Conservation (phyloP, 2,329 filamentous ascomycete species). For the Aspergillus versicolor region DNA sequence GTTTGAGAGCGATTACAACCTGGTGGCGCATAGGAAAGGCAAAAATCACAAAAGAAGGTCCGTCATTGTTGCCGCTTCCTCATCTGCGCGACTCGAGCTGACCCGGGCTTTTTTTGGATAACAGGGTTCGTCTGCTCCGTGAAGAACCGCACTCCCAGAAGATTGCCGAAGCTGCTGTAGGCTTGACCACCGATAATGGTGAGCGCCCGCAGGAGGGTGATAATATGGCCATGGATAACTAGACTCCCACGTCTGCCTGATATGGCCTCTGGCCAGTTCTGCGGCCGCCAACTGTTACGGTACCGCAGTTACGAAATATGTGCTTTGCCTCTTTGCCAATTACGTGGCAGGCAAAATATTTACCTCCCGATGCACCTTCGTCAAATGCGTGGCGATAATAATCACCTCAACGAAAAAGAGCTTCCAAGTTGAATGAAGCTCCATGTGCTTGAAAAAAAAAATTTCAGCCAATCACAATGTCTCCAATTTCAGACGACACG, state of each 20-base stretch:
- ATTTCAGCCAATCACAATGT: slow-evolving; percentile 20
- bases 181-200: slow-evolving; percentile 70
- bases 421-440: not conserved
- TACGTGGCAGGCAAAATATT: not conserved
- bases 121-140: slow-evolving; percentile 74
- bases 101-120: not conserved
- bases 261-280: not conserved
- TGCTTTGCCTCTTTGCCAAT: not conserved
- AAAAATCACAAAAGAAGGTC: slow-evolving; percentile 91
- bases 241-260: slow-evolving; percentile 9
- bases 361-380: not conserved
- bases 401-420: not conserved
- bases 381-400: not conserved
- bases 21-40: slow-evolving; percentile 73
- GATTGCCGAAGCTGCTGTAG: slow-evolving; percentile 77
- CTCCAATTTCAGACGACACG: slow-evolving; percentile 14
- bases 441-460: slow-evolving; percentile 6
- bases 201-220: slow-evolving; percentile 37
- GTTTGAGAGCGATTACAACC: slow-evolving; percentile 81
- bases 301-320: not conserved
- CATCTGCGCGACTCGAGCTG: not conserved
- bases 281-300: not conserved
- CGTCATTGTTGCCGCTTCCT: slow-evolving; percentile 8
- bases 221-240: slow-evolving; percentile 41
- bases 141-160: slow-evolving; percentile 86